These are phyloP conservation scores for Biscogniauxia marginata DNA, from an alignment of 2,329 filamentous ascomycete species.

Conservation along the genomic window DNA sequence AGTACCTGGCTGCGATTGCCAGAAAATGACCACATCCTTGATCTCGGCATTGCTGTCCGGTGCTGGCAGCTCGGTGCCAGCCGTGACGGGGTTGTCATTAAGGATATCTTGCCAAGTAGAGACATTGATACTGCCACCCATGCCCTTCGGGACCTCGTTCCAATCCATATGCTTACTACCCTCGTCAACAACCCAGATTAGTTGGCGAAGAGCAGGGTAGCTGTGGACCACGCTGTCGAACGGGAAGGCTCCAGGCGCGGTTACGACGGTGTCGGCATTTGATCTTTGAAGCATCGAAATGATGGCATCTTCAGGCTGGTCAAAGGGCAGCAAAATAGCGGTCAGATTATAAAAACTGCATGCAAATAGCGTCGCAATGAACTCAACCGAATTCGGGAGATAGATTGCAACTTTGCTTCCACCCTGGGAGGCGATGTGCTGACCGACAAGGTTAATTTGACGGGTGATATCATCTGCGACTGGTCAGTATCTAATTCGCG, in stretches of 20 bases:
- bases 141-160: conserved; percentile 81
- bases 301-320: conserved; percentile 67
- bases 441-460: conserved; percentile 85
- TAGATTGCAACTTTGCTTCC: conserved; percentile 82
- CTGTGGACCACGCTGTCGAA: conserved; percentile 69
- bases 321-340: conserved; percentile 81
- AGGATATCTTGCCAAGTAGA: conserved; percentile 93
- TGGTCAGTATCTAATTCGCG: conserved; percentile 20
- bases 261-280: conserved; percentile 77
- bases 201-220: conserved; percentile 69
- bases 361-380: conserved; percentile 79
- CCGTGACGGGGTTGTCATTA: conserved; percentile 61
- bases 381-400: conserved; percentile 89
- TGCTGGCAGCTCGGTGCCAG: conserved; percentile 63
- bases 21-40: conserved; percentile 64
- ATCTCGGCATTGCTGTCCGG: conserved; percentile 53
- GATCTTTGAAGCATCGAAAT: conserved; percentile 70
- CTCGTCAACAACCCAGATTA: conserved; percentile 91
- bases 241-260: conserved; percentile 82
- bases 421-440: conserved; percentile 68
- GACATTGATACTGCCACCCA: conserved; percentile 72
- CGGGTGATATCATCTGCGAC: conserved; percentile 67
- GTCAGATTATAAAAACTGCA: conserved; percentile 87
- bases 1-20: conserved; percentile 53
- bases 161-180: conserved; percentile 93